Conservation (phyloP, 768 basidiomycete species). For the Hypsizygus marmoreus region DNA sequence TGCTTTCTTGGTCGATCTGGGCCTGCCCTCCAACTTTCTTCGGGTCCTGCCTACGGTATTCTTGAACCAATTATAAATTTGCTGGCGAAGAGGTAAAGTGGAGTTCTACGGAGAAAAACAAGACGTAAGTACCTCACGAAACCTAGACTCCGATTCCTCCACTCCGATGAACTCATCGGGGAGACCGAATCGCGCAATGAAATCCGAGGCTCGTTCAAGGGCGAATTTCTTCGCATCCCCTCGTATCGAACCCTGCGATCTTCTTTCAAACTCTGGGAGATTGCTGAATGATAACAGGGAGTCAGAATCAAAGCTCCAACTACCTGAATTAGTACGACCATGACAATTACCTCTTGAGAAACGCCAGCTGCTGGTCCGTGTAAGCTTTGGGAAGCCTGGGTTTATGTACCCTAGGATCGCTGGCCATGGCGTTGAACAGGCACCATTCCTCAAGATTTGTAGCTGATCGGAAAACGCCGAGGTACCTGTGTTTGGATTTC, state of each 20-base stretch:
- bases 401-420: slow-evolving; percentile 67
- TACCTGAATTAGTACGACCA: slow-evolving; percentile 6
- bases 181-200: slow-evolving; percentile 59
- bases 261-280: slow-evolving; percentile 57
- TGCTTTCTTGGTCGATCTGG: slow-evolving; percentile 51
- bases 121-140: slow-evolving; percentile 52
- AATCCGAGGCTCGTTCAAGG: slow-evolving; percentile 61
- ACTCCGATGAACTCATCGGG: slow-evolving; percentile 54
- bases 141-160: slow-evolving; percentile 60
- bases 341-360: slow-evolving; percentile 49
- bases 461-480: slow-evolving; percentile 31
- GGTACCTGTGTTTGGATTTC: slow-evolving; percentile 28
- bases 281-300: slow-evolving; percentile 32
- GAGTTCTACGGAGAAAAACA: neutral
- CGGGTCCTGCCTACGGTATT: slow-evolving; percentile 65
- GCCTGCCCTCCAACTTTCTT: slow-evolving; percentile 57
- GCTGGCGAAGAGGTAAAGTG: slow-evolving; percentile 36
- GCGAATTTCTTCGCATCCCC: slow-evolving; percentile 75
- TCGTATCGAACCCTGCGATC: slow-evolving; percentile 58
- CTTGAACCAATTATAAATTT: slow-evolving; percentile 78
- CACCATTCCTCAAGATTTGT: slow-evolving; percentile 19
- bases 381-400: slow-evolving; percentile 66
- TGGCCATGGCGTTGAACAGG: slow-evolving; percentile 34
- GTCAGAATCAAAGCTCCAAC: slow-evolving; percentile 9
- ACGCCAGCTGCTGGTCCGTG: slow-evolving; percentile 62